These are phyloP conservation scores for Funneliformis caledonium DNA, from an alignment of 371 early-diverging fungal species.

Conservation along the genomic window DNA sequence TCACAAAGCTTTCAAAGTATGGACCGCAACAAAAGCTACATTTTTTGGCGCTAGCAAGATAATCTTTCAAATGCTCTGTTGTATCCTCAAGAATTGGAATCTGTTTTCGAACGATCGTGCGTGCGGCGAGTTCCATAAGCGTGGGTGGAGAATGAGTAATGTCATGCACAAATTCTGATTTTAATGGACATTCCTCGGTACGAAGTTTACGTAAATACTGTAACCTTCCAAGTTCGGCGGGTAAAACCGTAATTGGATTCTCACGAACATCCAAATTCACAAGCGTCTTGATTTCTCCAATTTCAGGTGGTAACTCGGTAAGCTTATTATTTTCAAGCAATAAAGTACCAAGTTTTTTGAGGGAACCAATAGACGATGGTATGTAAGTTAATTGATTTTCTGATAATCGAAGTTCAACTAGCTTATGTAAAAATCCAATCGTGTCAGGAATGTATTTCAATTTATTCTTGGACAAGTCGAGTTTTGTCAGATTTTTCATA, in stretches of 20 bases:
- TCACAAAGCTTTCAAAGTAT: constrained; percentile 73
- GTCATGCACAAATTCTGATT: constrained; percentile 47
- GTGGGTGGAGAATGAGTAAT: constrained; percentile 51
- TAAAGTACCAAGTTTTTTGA: constrained; percentile 64
- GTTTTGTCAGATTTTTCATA: constrained; percentile 60
- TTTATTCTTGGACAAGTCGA: constrained; percentile 72
- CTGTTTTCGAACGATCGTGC: constrained; percentile 71
- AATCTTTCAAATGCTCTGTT: constrained; percentile 62
- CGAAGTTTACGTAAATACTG: constrained; percentile 67
- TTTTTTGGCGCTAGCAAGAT: constrained; percentile 64
- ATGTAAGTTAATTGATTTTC: constrained; percentile 67
- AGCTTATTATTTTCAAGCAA: constrained; percentile 62
- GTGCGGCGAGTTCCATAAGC: constrained; percentile 79
- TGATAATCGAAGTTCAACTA: constrained; percentile 70
- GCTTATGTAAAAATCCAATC: constrained; percentile 65
- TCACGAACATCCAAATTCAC: constrained; percentile 68
- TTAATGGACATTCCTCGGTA: constrained; percentile 61
- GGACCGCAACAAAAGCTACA: constrained; percentile 92
- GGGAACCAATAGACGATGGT: constrained; percentile 64
- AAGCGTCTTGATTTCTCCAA: constrained; percentile 62
- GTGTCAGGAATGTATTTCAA: constrained; percentile 66
- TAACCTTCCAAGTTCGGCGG: constrained; percentile 74
- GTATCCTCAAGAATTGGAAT: constrained; percentile 59
- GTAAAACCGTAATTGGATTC: constrained; percentile 70
- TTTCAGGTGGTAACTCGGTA: constrained; percentile 61